phyloP scores from a whole-genome alignment of 2,329 filamentous ascomycete genomes.

The Hyphodiscus sp. region DNA sequence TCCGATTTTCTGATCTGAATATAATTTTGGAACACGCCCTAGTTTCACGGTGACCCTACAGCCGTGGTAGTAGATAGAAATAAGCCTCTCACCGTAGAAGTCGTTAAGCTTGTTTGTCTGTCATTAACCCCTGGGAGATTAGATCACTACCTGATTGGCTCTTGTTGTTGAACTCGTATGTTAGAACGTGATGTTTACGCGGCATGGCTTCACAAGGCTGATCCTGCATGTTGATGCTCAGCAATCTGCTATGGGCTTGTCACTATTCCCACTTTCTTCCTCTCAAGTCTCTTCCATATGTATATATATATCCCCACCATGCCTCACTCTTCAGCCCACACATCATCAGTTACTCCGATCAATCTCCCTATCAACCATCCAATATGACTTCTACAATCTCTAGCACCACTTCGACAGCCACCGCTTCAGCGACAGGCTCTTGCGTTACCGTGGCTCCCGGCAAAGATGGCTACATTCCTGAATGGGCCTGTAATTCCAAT shows the following conservation, averaged over 20 bases:
- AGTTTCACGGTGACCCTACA: too few relatives aligned
- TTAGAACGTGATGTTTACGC: background rate
- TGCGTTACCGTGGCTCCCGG: background rate
- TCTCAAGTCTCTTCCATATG: background rate
- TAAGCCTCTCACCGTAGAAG: background rate
- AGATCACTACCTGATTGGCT: background rate
- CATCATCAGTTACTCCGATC: slow-evolving; percentile 8
- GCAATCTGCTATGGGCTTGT: background rate
- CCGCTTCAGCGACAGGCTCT: background rate
- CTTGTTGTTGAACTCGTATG: background rate
- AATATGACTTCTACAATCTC: background rate
- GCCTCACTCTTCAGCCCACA: slow-evolving; percentile 24
- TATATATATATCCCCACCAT: background rate
- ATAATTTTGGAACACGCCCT: too few relatives aligned
- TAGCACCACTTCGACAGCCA: background rate
- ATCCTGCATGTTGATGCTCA: background rate
- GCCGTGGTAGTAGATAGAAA: too few relatives aligned
- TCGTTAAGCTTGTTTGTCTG: background rate
- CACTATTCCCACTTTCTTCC: background rate
- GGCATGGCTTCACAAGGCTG: background rate
- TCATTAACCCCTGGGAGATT: background rate
- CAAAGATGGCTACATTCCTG: slow-evolving; percentile 22
- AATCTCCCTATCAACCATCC: background rate
- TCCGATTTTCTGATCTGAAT: too few relatives aligned
- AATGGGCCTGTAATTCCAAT: slow-evolving; percentile 31